These are phyloP conservation scores for Boletus eberwhitei DNA, from an alignment of 768 basidiomycete species.

Conservation along the genomic window DNA sequence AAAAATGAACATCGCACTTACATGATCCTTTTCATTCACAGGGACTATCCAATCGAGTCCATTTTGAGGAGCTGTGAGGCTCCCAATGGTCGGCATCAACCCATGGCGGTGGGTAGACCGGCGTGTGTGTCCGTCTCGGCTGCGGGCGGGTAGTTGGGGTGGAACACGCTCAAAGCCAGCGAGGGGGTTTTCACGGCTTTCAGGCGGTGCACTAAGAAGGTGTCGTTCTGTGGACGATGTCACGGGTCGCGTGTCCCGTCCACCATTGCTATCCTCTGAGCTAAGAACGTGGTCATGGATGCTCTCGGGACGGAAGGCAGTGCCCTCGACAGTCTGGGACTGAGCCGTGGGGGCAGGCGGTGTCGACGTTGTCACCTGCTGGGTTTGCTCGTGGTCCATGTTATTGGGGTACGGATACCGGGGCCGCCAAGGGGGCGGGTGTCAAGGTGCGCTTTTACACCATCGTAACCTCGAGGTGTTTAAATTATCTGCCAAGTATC, in stretches of 20 bases:
- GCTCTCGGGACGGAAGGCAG: conserved; percentile 1
- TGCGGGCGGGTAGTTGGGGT: conserved; percentile 5
- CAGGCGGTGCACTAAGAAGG: conserved; percentile 7
- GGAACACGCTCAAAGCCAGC: conserved; percentile 4
- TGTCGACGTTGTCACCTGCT: not conserved
- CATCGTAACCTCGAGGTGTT: conserved; percentile 4
- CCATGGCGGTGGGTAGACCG: conserved; percentile 7
- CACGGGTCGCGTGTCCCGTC: not conserved
- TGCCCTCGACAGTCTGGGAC: not conserved
- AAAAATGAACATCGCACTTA: conserved; percentile 5
- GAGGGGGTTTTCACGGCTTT: conserved; percentile 7
- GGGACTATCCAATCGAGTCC: conserved; percentile 30
- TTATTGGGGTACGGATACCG: not conserved
- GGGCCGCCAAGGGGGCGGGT: not conserved
- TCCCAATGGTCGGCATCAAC: not conserved
- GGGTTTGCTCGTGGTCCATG: conserved; percentile 16
- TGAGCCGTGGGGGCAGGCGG: not conserved
- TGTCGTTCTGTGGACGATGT: conserved; percentile 6
- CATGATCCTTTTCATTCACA: conserved; percentile 16
- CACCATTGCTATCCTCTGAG: not conserved
- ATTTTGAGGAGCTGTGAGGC: not conserved
- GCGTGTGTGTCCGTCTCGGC: conserved; percentile 18
- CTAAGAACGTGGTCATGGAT: not conserved
- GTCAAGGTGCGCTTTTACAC: not conserved
- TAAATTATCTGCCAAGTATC: not conserved